phyloP scores from a whole-genome alignment of 148 eudicot species.

The Nepenthes mirabilis region DNA sequence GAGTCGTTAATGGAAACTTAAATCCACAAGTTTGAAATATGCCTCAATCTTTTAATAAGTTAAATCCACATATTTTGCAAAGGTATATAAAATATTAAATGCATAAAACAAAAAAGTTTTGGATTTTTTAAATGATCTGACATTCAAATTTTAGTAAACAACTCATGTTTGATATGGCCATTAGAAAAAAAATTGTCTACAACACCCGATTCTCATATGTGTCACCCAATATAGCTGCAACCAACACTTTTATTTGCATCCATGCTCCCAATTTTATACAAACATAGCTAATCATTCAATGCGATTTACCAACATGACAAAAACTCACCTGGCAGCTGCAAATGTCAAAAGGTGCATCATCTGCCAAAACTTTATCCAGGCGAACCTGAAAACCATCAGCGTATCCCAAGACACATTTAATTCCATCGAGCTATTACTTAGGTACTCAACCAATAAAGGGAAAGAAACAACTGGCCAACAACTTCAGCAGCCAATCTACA shows the following conservation, averaged over 20 bases:
- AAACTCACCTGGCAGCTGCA: conserved; percentile 88
- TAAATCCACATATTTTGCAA: too few relatives aligned
- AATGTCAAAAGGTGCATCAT: conserved; percentile 91
- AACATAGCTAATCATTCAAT: neutral
- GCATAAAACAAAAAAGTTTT: too few relatives aligned
- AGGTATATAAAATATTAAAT: too few relatives aligned
- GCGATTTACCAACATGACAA: neutral
- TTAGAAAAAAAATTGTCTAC: too few relatives aligned
- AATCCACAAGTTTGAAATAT: too few relatives aligned
- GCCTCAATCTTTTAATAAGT: too few relatives aligned
- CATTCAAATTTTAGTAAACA: too few relatives aligned
- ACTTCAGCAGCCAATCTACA: neutral
- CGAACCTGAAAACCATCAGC: conserved; percentile 42
- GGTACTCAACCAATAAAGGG: neutral
- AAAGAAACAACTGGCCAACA: conserved; percentile 1
- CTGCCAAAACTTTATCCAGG: conserved; percentile 64
- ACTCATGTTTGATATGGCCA: too few relatives aligned
- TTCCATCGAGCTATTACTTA: neutral
- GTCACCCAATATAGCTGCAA: too few relatives aligned
- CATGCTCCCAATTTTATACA: neutral
- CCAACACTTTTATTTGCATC: neutral
- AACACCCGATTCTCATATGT: too few relatives aligned
- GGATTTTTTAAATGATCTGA: too few relatives aligned
- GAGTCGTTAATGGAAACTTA: too few relatives aligned
- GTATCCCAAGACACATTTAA: conserved; percentile 3